Evolutionary conservation across 2,329 filamentous ascomycete genomes (phyloP).

Genomic region (Fusarium sp.): DNA sequence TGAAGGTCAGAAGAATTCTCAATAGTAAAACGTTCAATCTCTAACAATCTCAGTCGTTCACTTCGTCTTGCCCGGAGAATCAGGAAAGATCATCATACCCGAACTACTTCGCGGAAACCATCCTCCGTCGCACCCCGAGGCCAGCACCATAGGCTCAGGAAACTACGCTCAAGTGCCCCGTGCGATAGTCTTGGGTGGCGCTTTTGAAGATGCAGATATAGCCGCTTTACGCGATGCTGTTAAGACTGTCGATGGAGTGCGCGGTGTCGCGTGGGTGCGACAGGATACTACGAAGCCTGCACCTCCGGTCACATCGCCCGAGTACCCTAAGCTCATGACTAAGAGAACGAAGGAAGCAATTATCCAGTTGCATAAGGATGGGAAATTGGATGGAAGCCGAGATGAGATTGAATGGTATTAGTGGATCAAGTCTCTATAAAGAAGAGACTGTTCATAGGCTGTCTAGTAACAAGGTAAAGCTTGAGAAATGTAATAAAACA

Average conservation of each 20-base stretch:
- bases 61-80: slow-evolving; percentile 26
- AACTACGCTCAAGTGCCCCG: neutral
- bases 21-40: no score
- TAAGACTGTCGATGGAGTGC: neutral
- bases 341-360: slow-evolving; percentile 28
- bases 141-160: slow-evolving; percentile 13
- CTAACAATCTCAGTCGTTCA: slow-evolving; percentile 9
- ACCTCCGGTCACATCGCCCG: slow-evolving; percentile 19
- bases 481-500: neutral
- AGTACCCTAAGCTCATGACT: slow-evolving; percentile 24
- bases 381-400: slow-evolving; percentile 14
- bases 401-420: slow-evolving; percentile 30
- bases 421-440: neutral
- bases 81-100: slow-evolving; percentile 17
- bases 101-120: neutral
- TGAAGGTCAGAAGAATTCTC: neutral
- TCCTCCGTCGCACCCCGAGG: slow-evolving; percentile 2
- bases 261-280: slow-evolving; percentile 21
- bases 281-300: slow-evolving; percentile 14
- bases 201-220: slow-evolving; percentile 23
- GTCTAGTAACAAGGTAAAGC: neutral
- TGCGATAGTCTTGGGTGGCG: slow-evolving; percentile 17
- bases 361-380: neutral
- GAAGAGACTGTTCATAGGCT: neutral
- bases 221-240: neutral